Base-by-base conservation (phyloP, 768 basidiomycete genomes). In the Butyriboletus loyo region DNA sequence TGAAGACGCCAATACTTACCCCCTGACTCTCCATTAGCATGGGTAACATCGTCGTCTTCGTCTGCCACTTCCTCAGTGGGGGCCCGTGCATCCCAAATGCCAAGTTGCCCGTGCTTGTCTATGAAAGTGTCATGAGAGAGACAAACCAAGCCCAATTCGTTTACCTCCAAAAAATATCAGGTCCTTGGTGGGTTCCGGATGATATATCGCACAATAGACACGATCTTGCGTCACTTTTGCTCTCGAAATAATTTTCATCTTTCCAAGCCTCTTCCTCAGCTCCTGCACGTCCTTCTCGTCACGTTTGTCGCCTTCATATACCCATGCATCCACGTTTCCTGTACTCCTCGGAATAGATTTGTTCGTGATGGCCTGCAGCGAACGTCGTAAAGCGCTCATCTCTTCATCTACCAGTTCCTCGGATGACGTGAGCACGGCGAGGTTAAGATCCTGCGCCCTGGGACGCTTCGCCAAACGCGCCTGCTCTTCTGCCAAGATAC, bases 11-110 rank as follows among this genome's bases (percentile, higher is more conserved):
- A 92, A 61, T 85, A 85, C 66, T 81, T 85, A 4, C 91, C 91
- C n/a, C 79, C 78, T 66, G 86, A 85, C 30, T 65, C 61, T 34
- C 80, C 77, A 17, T 63, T 62, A 21, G 63, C 66, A 11, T 72
- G 48, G 28, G 65, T 51, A 22, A 74, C 71, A 44, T 82, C 79
- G 0, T 69, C 82, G 51, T 89, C 87, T 39, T 87, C 87, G 48
- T 87, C 87, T 3, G 73, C 74, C 1, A 73, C 74, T 59, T 89
- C 88, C 28, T 88, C 87, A 21, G 70, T 59, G 9, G 83, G 72
- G 2, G 91, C 89, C 55, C 81, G 80, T 10, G 91, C 85, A 69
- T 93, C 91, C 91, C 91, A 93, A 32, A 93, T 85, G 3, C 89
- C 91, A 36, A 93, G 72, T 60, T 85, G 80, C 0, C 91, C 91